Evolutionary conservation across 108 stramenopile species (phyloP).

Genomic region (Nannochloropsis gaditana): DNA sequence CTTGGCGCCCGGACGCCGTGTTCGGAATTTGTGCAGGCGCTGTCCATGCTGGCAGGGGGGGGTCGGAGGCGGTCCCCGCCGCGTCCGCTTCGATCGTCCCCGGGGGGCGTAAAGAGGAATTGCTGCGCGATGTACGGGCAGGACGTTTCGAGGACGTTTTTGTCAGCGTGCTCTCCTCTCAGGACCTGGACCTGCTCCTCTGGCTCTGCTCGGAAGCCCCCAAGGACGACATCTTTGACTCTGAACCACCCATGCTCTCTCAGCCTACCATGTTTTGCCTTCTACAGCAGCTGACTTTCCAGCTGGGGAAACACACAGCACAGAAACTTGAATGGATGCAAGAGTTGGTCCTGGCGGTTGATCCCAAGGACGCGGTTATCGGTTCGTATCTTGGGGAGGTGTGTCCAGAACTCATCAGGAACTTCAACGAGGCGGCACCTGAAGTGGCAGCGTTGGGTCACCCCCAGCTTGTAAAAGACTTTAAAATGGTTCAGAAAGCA

Average conservation of each 20-base stretch:
- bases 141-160: neutral
- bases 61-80: neutral
- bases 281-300: neutral
- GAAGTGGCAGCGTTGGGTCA: slow-evolving; percentile 15
- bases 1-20: neutral
- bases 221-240: slow-evolving; percentile 13
- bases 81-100: neutral
- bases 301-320: neutral
- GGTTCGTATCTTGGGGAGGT: slow-evolving; percentile 7
- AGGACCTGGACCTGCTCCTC: neutral
- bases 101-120: neutral
- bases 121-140: neutral
- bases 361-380: neutral
- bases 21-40: neutral
- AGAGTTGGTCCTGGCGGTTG: neutral
- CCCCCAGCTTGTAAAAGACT: neutral
- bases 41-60: neutral
- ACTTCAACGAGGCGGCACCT: slow-evolving; percentile 17
- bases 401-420: neutral
- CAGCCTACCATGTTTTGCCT: slow-evolving; percentile 17
- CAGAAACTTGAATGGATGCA: slow-evolving; percentile 1
- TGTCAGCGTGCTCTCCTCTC: neutral
- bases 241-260: neutral
- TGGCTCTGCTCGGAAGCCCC: neutral
- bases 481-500: neutral